These are phyloP conservation scores for Apiospora rasikravindrae DNA, from an alignment of 2,329 filamentous ascomycete genomes.

Conservation along the genomic window DNA sequence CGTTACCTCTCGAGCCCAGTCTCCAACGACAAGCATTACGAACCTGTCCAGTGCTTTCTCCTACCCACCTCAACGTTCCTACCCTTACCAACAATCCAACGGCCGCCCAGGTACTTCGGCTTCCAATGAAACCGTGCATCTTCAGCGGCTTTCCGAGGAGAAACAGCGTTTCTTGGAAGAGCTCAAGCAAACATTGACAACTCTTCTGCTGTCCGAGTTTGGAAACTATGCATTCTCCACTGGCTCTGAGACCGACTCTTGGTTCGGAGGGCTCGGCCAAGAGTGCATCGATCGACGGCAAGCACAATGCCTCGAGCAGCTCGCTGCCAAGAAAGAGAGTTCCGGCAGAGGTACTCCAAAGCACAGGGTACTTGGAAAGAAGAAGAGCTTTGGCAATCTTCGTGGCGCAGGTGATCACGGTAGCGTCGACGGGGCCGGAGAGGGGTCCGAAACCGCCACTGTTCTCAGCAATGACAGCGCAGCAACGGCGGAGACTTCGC, in stretches of 20 bases:
- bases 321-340: constrained; percentile 48
- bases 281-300: constrained; percentile 69
- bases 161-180: constrained; percentile 81
- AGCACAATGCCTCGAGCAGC: constrained; percentile 51
- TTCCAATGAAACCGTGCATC: constrained; percentile 69
- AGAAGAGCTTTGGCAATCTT: constrained; percentile 71
- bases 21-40: constrained; percentile 65
- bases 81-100: constrained; percentile 53
- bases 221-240: constrained; percentile 84
- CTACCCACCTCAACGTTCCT: constrained; percentile 43
- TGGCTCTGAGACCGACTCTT: constrained; percentile 90
- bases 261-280: constrained; percentile 75
- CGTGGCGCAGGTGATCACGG: constrained; percentile 53
- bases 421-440: constrained; percentile 40
- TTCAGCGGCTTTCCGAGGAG: constrained; percentile 67
- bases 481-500: constrained; percentile 45
- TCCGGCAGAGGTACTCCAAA: constrained; percentile 51
- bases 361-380: constrained; percentile 64
- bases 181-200: constrained; percentile 79
- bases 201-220: constrained; percentile 86
- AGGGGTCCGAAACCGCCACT: constrained; percentile 44
- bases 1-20: constrained; percentile 62
- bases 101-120: constrained; percentile 68
- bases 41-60: constrained; percentile 60
- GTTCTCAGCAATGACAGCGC: constrained; percentile 49